Percentiles rank a stretch among this genome's conserved stretches.
phyloP scores from a whole-genome alignment of 1,284 basidiomycete genomes.

The Ceratorhiza oryzae-sativae region DNA sequence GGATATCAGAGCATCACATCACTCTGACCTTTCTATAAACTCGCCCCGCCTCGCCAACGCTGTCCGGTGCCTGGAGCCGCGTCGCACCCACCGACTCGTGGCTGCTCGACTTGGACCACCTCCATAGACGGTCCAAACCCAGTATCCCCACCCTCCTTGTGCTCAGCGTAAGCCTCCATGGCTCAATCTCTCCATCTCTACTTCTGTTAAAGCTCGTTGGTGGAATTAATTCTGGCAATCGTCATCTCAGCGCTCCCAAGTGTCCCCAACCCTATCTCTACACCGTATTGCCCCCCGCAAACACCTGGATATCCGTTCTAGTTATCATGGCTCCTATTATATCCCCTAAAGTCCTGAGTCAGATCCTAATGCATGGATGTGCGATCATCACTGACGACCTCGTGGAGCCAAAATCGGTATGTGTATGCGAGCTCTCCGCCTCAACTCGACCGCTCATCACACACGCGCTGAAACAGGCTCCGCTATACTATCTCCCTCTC shows the following conservation, averaged over 20 bases:
- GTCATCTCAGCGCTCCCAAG: not conserved
- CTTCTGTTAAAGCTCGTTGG: conserved; percentile 16
- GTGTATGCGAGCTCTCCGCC: conserved; percentile 18
- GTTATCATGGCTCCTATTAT: conserved; percentile 32
- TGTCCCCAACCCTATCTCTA: not conserved
- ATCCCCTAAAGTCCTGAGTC: conserved; percentile 6
- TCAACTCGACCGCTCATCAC: not conserved
- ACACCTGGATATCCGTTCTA: not conserved
- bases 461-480: not conserved
- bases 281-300: too few relatives aligned
- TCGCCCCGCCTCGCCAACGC: not conserved
- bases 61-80: conserved; percentile 3
- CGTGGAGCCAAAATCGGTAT: not conserved
- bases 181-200: not conserved
- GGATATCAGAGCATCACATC: not conserved
- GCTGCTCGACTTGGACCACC: conserved; percentile 10
- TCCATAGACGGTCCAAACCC: not conserved
- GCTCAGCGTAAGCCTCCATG: conserved; percentile 7
- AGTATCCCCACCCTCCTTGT: not conserved
- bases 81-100: not conserved
- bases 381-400: not conserved
- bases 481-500: not conserved
- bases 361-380: conserved; percentile 32
- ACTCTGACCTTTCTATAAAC: not conserved
- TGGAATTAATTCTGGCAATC: conserved; percentile 1